These are phyloP conservation scores for Sugiyamaella pinicola DNA, from an alignment of 1,139 yeast species.

Conservation along the genomic window DNA sequence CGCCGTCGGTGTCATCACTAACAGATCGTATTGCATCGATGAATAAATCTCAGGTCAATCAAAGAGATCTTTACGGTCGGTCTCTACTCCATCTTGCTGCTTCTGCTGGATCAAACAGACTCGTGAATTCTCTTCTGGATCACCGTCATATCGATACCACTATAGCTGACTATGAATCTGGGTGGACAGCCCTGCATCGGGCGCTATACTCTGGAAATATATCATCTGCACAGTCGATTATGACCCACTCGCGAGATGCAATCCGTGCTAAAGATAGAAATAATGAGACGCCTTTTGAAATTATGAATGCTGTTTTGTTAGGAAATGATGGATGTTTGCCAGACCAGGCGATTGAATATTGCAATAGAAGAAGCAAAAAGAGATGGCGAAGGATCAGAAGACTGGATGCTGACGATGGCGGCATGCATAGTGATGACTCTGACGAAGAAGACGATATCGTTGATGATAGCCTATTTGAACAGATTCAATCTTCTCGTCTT, in stretches of 20 bases:
- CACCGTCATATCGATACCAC: constrained; percentile 51
- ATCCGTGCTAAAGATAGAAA: constrained; percentile 66
- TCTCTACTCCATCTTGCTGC: constrained; percentile 63
- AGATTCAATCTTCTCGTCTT: constrained; percentile 58
- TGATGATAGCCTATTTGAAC: neutral
- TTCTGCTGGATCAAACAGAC: constrained; percentile 49
- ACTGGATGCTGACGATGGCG: neutral
- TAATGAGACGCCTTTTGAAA: constrained; percentile 53
- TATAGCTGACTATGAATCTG: constrained; percentile 69
- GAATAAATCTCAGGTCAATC: constrained; percentile 41
- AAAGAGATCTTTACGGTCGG: constrained; percentile 75
- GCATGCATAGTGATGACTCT: neutral
- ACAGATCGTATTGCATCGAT: constrained; percentile 8
- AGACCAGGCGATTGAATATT: constrained; percentile 24
- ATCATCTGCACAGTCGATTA: constrained; percentile 55
- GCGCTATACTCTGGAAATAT: constrained; percentile 63
- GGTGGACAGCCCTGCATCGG: constrained; percentile 82
- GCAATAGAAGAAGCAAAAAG: constrained; percentile 25
- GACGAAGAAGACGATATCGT: neutral
- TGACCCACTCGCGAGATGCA: constrained; percentile 48
- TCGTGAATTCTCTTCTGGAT: constrained; percentile 47
- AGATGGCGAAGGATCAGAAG: neutral
- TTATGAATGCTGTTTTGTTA: constrained; percentile 25
- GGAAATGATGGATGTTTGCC: constrained; percentile 22
- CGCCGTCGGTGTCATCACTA: constrained; percentile 5